Evolutionary conservation across 148 eudicot genomes (phyloP).

Genomic region (Spergularia bocconei): DNA sequence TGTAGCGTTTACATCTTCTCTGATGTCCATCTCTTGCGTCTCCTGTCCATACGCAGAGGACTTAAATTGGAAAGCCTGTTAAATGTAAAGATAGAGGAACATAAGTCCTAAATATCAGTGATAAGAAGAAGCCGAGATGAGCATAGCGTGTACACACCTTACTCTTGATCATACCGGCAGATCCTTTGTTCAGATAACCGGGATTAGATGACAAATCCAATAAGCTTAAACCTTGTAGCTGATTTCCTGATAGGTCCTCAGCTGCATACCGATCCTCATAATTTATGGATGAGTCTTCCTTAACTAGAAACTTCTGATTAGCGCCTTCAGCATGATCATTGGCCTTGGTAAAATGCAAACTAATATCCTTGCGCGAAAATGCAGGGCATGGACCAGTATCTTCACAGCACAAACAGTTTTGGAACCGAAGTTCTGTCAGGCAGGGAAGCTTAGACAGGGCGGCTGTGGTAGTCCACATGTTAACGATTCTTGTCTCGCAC

Average conservation of each 20-base stretch:
- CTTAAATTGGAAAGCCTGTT: constrained; percentile 30
- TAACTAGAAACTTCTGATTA: not conserved
- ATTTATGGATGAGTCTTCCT: constrained; percentile 10
- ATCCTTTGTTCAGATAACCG: constrained; percentile 4
- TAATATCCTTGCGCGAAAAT: constrained; percentile 13
- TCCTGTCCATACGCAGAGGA: constrained; percentile 18
- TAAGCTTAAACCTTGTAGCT: constrained; percentile 23
- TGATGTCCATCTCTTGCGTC: constrained; percentile 20
- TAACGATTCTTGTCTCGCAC: constrained; percentile 56
- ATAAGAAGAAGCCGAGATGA: not conserved
- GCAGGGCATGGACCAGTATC: constrained; percentile 59
- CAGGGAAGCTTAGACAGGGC: constrained; percentile 56
- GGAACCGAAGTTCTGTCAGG: constrained; percentile 61
- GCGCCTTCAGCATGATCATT: constrained; percentile 5
- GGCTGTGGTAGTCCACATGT: constrained; percentile 59
- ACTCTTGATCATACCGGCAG: constrained; percentile 7
- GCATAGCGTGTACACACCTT: constrained; percentile 29
- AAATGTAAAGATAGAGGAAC: constrained; percentile 6
- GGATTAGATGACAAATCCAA: constrained; percentile 30
- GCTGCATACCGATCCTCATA: not conserved
- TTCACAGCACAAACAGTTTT: constrained; percentile 56
- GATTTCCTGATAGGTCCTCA: constrained; percentile 5
- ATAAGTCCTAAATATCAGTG: constrained; percentile 4
- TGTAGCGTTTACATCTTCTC: constrained; percentile 12
- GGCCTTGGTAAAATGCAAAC: constrained; percentile 10